Evolutionary conservation across 2,329 filamentous ascomycete species (phyloP), one percentile per base, ranked within the genome.

Genomic region (Pseudocercospora vitis): DNA sequence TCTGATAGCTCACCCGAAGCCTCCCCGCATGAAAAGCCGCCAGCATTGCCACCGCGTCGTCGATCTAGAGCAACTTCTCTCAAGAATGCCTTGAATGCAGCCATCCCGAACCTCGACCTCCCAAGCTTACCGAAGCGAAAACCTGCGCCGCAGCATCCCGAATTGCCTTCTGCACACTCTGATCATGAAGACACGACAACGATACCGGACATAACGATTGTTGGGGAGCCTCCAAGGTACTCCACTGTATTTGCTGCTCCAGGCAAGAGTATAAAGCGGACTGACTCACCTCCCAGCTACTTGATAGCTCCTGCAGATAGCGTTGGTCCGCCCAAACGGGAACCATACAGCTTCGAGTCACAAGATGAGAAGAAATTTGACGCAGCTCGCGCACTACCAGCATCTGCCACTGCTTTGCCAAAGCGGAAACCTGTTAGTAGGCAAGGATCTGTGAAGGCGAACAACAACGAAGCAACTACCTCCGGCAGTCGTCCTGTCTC

Each of bases 171-270:
- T 9, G 50, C 53, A 16, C 40, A 40, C 23, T 12, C 18, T 47
- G 49, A 50, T 49, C n/a, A 45, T 33, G 19, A 49, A 28, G 11
- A 42, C n/a, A 40, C 29, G 28, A 48, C n/a, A n/a, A n/a, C 33
- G 18, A 33, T 35, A 51, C 37, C 35, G 26, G 55, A 29, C 51
- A 69, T 71, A 24, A 70, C 71, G 31, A 67, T 71, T 8, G 61
- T 73, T 12, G 58, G 64, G 48, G 67, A 72, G 4, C 74, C 74
- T 19, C 74, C 75, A 8, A 63, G 74, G 18, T 76, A 78, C 54
- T 78, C 75, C 6, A 69, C 70, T 2, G 63, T 76, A 33, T 70
- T 76, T 48, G 68, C 63, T 45, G 45, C 32, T 7, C 58, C 72
- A 21, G 73, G 74, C 37, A 64, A 63, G 29, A 65, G 64, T 16